Evolutionary conservation across 257 asterid species (phyloP).

Genomic region (Solanum pinnatisectum): DNA sequence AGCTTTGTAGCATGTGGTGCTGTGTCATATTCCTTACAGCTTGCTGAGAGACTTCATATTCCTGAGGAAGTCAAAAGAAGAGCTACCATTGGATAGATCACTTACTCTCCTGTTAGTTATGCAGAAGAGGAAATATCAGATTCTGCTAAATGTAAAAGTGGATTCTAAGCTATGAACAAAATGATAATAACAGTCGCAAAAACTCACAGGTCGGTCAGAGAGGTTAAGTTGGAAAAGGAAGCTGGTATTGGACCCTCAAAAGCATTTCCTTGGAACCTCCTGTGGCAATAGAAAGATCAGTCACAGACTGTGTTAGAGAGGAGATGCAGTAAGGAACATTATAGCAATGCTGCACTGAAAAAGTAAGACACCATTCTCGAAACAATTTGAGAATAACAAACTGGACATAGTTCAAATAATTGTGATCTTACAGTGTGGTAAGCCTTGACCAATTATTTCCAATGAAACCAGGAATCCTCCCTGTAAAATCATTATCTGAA

Average conservation of each 20-base stretch:
- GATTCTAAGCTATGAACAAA: not conserved
- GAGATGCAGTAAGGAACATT: not conserved
- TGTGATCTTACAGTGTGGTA: conserved; percentile 35
- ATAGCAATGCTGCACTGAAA: not conserved
- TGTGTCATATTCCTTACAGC: conserved; percentile 35
- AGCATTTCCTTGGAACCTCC: conserved; percentile 76
- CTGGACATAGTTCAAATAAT: not conserved
- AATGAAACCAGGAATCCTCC: conserved; percentile 63
- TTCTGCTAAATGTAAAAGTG: not conserved
- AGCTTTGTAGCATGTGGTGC: not conserved
- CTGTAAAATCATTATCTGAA: conserved; percentile 51
- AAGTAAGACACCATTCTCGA: not conserved
- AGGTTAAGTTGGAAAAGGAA: conserved; percentile 51
- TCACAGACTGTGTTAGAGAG: not conserved
- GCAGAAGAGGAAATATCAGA: conserved; percentile 2
- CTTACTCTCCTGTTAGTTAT: conserved; percentile 58
- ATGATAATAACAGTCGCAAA: not conserved
- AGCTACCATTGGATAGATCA: conserved; percentile 60
- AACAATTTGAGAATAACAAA: not conserved
- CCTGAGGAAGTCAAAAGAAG: conserved; percentile 53
- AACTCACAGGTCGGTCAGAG: conserved; percentile 57
- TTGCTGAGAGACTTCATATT: conserved; percentile 36
- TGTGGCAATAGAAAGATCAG: conserved; percentile 7
- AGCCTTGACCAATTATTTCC: conserved; percentile 56
- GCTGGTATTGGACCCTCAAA: conserved; percentile 65